Base-by-base conservation (phyloP, 129 eudicot genomes). In the Helichrysum umbraculigerum region DNA sequence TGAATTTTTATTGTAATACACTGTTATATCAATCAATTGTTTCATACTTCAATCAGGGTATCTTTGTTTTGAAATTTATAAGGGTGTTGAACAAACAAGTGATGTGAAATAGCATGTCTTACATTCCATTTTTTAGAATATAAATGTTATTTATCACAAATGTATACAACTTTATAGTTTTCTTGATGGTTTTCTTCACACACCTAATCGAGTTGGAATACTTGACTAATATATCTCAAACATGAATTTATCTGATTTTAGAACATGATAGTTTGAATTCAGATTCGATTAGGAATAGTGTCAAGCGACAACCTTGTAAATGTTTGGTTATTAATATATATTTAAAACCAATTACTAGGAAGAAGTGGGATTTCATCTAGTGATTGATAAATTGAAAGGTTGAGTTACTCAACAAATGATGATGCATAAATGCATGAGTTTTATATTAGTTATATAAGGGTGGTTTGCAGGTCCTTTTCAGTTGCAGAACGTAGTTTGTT, bases 11-110 rank as follows among this genome's bases (percentile, higher is more conserved):
- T 47, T 14, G 54, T 12, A 14, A 14, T 47, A 47, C 54, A 47
- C 54, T 47, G n/a, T 47, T 14, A 47, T 47, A 47, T 12, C 54
- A 14, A 47, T 12, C 54, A 14, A 14, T 47, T 47, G 54, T 47
- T 47, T 47, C 54, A 47, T 47, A 47, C 54, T 47, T 52, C 65
- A 47, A 20, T n/a, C 44, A 22, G 63, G 33, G 63, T 33, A 35
- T 21, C 4, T 19, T 54, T 6, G 52, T 35, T 56, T 41, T 68
- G 70, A 44, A 2, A 66, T 73, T 72, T 9, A 32, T 25, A 5
- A 12, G 17, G 74, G 74, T 56, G 41, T 68, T 77, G 58, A 54
- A 56, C 68, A 77, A 68, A 28, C 81, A 77, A 1, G 0, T 68
- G 74, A 58, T 68, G 74, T 76, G 81, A 39, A 39, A 39, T 39